Evolutionary conservation across 345 rosid genomes (phyloP), one percentile per base, ranked within the genome.

Genomic region (Gossypium longicalyx): DNA sequence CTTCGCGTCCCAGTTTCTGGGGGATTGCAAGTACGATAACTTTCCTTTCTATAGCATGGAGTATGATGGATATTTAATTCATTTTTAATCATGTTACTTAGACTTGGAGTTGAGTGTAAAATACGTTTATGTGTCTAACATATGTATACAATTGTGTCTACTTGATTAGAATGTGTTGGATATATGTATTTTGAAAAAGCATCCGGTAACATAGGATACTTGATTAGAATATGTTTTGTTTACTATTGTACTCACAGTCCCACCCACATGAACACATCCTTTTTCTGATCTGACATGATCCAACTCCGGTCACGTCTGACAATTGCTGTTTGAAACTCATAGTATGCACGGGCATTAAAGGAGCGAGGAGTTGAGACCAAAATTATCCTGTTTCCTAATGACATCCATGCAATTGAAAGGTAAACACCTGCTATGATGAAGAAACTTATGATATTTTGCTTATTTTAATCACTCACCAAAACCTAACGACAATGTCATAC

Each of bases 1-100:
- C 97, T 90, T 12, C 98, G 97, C 29, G 97, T 95, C 77, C 97
- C 98, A 2, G 79, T 83, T 57, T 86, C 97, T 60, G 88, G 88
- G 70, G 98, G 97, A 76, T 70, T 93, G 74, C 99, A 91, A 79
- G 98, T 91, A 83, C 86, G 87, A 71, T 74, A 67, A 22, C 10
- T 11, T 67, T 56, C 66, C 71, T 29, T 68, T 80, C 70, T 29
- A 73, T 9, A 51, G 12, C 47, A 9, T 48, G 49, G 47, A 56
- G 20, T n/a, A 51, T 16, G 44, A 20, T 72, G 67, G 16, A 29
- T 38, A 15, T 56, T 27, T 25, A 12, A 15, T 48, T 43, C 60
- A 12, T 25, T 51, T 20, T 58, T 43, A 59, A 58, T 59, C 12
- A 60, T 29, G 34, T 25, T 60, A 60, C 13, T 20, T 19, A 1